A percentile compares a stretch with the other conserved stretches of the same genome.
phyloP scores from a whole-genome alignment of 768 basidiomycete genomes.

The Boletus edulis region DNA sequence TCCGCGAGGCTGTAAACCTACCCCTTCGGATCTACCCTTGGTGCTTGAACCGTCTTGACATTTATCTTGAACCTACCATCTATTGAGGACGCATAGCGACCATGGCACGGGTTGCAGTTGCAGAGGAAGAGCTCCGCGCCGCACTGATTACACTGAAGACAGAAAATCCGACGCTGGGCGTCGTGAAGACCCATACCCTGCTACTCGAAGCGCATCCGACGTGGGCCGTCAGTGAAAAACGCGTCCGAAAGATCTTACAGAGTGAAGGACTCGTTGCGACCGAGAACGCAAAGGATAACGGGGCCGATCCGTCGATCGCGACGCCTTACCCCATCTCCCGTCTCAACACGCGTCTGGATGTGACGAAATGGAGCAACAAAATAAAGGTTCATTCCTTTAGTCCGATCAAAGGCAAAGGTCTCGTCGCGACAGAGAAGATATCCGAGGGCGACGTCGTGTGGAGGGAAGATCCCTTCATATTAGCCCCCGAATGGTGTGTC shows the following conservation, averaged over 20 bases:
- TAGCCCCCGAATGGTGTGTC: conserved; percentile 77
- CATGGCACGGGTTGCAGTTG: conserved; percentile 18
- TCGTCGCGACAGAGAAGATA: conserved; percentile 70
- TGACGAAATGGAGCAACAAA: conserved; percentile 59
- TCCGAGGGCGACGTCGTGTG: conserved; percentile 73
- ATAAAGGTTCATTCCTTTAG: conserved; percentile 68
- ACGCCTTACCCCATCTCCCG: conserved; percentile 56
- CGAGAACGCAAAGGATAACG: not conserved
- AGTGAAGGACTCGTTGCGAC: conserved; percentile 47
- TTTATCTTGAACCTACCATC: too few relatives aligned
- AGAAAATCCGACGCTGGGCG: conserved; percentile 62
- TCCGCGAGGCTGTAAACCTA: too few relatives aligned
- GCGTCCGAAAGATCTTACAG: conserved; percentile 70
- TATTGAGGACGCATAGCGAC: too few relatives aligned
- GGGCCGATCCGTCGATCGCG: conserved; percentile 1
- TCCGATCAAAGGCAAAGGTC: conserved; percentile 75
- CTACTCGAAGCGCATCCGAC: conserved; percentile 57
- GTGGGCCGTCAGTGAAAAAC: conserved; percentile 85
- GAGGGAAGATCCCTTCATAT: conserved; percentile 80
- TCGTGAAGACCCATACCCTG: conserved; percentile 65
- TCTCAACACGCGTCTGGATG: conserved; percentile 61
- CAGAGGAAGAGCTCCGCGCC: conserved; percentile 58
- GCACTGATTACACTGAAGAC: conserved; percentile 55
- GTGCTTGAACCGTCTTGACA: too few relatives aligned
- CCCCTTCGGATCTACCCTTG: too few relatives aligned